These are phyloP conservation scores for Colletotrichum noveboracense DNA, from an alignment of 2,329 filamentous ascomycete genomes.

Conservation along the genomic window DNA sequence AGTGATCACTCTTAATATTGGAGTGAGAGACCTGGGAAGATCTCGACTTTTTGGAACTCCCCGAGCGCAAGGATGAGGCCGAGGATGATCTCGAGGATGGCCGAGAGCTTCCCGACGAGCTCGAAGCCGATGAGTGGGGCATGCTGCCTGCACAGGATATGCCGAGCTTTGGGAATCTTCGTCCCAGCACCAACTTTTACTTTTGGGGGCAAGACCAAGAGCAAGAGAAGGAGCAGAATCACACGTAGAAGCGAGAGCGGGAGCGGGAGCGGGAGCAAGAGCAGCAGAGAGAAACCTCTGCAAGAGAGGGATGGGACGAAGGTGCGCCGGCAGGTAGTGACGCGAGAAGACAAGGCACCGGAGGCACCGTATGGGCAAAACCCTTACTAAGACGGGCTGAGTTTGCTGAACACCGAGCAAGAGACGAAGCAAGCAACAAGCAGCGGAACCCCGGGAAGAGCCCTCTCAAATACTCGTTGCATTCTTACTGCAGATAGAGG, in stretches of 20 bases:
- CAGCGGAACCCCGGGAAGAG: neutral
- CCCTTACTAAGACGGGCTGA: neutral
- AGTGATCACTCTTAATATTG: constrained; percentile 15
- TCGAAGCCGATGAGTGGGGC: constrained; percentile 15
- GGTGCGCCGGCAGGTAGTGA: neutral
- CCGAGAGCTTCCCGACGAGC: constrained; percentile 8
- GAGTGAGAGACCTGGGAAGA: constrained; percentile 18
- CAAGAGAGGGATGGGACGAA: neutral
- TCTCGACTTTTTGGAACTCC: constrained; percentile 19
- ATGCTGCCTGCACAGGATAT: neutral
- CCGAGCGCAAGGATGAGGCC: constrained; percentile 5
- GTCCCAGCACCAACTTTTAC: neutral
- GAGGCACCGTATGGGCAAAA: neutral
- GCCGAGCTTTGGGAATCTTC: neutral
- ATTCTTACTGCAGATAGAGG: neutral
- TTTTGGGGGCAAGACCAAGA: neutral
- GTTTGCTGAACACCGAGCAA: constrained; percentile 12
- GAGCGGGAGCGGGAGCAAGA: neutral
- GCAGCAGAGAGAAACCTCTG: neutral
- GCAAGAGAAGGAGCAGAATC: neutral
- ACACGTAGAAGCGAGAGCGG: neutral
- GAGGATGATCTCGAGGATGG: constrained; percentile 16
- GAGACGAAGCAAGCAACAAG: neutral
- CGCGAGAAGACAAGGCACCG: neutral
- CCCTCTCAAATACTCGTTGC: constrained; percentile 14